Percentiles rank a stretch among this genome's conserved stretches.
Conservation (phyloP, 208 protist species). For the Acanthamoeba triangularis region DNA sequence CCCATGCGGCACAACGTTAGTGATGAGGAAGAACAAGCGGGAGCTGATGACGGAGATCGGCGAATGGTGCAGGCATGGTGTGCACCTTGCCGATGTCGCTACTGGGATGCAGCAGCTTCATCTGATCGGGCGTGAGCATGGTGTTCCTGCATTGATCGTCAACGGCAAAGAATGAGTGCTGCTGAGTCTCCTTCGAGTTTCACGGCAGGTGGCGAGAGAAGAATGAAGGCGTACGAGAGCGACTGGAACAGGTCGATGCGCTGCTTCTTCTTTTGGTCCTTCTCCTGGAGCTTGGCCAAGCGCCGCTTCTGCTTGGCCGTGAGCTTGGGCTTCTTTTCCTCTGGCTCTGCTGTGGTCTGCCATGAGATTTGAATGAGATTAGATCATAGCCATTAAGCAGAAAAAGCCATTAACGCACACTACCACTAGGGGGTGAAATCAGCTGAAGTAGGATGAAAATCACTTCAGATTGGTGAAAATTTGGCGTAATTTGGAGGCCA, state of each 20-base stretch:
- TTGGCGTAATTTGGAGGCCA: background rate
- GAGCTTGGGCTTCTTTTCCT: constrained; percentile 64
- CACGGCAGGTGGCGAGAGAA: background rate
- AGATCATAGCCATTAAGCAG: background rate
- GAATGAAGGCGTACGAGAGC: constrained; percentile 6
- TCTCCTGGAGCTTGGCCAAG: constrained; percentile 47
- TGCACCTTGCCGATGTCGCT: constrained; percentile 56
- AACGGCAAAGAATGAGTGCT: background rate
- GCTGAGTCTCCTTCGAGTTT: no score
- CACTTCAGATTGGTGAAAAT: background rate
- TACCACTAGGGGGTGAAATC: background rate
- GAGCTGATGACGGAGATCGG: background rate
- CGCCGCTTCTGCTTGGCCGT: constrained; percentile 52
- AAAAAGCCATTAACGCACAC: background rate
- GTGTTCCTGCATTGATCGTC: background rate
- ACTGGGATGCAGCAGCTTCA: constrained; percentile 59
- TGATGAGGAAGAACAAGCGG: background rate
- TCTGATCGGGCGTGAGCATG: constrained; percentile 41
- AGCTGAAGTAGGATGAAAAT: background rate
- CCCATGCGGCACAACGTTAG: background rate
- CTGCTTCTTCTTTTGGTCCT: constrained; percentile 53
- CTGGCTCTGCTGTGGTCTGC: background rate
- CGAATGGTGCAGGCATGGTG: background rate
- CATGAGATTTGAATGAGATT: background rate
- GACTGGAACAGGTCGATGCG: constrained; percentile 32